Evolutionary conservation across 306 rosid genomes (phyloP), one percentile per base, ranked within the genome.

Genomic region (Prunus kanzakura): DNA sequence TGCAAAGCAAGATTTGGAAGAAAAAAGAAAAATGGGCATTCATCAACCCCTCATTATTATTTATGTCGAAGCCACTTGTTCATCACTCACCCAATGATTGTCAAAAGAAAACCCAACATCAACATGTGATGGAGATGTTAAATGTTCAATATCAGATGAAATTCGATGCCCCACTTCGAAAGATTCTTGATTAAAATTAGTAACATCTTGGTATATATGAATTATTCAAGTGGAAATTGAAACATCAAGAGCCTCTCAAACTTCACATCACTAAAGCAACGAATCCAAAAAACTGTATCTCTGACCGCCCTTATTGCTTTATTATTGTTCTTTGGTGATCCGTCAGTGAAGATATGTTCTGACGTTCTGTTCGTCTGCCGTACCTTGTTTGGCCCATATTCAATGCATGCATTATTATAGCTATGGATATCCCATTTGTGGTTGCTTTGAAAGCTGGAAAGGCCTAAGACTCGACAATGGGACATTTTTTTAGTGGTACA

Each of bases 71-170:
- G 43, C 20, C 67, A 62, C 43, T 62, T 62, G 67, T 62, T 12
- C 2, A 15, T 13, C n/a, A 62, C 43, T 62, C n/a, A 14, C 2
- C 29, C 11, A 29, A 62, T 11, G 15, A 27, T 29, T 71, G 64
- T 30, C 50, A n/a, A 71, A 52, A 13, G 75, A 58, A 30, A 52
- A 71, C 63, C 30, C 50, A 30, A 71, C 75, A 12, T 67, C 32
- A 35, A 32, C 75, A 70, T 51, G 63, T 51, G 72, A 0, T 25
- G 27, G 27, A 25, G 27, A 25, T 25, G 27, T 25, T 25, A 25
- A 25, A 19, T 49, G 73, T 27, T 16, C 72, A 45, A 45, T 43
- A 69, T 69, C 43, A 49, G 51, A 4, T 20, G 49, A n/a, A 69
- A 47, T 46, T 68, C 20, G 11, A 19, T 25, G n/a, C 61, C 45